Percentiles rank a stretch among this genome's conserved stretches.
These are phyloP conservation scores for Diutina ranongensis DNA, from an alignment of 1,139 yeast genomes.

Conservation along the genomic window DNA sequence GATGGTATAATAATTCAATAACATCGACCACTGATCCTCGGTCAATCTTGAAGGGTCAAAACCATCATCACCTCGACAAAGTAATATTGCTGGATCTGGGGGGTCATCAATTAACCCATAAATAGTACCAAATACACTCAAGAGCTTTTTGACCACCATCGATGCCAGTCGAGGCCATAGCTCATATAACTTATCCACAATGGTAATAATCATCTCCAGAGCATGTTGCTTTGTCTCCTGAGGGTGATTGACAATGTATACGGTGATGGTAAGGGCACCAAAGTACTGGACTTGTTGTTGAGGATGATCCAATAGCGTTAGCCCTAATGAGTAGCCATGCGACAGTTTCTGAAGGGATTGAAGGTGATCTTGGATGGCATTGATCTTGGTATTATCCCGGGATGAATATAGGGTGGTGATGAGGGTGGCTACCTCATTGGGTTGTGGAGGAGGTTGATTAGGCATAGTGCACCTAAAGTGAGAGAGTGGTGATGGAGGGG, in stretches of 20 bases:
- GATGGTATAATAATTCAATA: neutral
- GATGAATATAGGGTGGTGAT: neutral
- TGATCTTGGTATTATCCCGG: neutral
- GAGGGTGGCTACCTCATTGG: neutral
- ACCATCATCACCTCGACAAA: neutral
- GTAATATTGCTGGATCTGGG: neutral
- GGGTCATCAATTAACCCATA: neutral
- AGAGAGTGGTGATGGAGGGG: neutral
- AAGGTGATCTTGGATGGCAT: neutral
- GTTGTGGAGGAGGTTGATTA: no score
- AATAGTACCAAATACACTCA: neutral
- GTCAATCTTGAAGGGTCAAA: neutral
- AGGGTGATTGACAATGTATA: neutral
- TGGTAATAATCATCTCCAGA: neutral
- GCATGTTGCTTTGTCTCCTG: neutral
- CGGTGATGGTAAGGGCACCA: constrained; percentile 1
- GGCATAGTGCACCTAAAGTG: no score
- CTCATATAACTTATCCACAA: neutral
- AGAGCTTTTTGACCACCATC: neutral
- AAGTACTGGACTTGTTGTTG: neutral
- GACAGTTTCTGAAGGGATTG: constrained; percentile 2
- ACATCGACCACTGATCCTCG: neutral
- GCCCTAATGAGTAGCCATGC: neutral
- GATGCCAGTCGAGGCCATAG: neutral
- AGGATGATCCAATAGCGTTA: neutral